Evolutionary conservation across 495 filamentous ascomycete species (phyloP).

Genomic region (Aspergillus kassunensis): DNA sequence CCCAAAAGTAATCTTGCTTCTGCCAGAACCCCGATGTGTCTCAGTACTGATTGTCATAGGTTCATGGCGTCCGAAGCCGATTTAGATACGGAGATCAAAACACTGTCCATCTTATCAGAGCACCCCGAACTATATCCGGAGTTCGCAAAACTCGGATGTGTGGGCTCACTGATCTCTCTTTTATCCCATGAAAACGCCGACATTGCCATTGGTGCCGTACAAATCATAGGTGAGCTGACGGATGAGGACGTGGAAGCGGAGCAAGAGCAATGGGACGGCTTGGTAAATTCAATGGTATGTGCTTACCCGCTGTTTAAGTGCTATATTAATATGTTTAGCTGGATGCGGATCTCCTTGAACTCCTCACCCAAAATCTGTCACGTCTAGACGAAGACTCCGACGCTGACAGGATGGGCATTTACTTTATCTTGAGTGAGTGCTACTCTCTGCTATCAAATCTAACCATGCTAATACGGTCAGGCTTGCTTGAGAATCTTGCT

Average conservation of each 20-base stretch:
- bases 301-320: too few species aligned
- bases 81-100: conserved; percentile 83
- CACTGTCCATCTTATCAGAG: conserved; percentile 82
- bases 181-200: conserved; percentile 96
- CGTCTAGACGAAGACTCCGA: conserved; percentile 78
- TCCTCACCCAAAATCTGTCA: conserved; percentile 80
- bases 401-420: conserved; percentile 76
- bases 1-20: conserved; percentile 65
- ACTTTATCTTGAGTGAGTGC: conserved; percentile 66
- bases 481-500: conserved; percentile 80
- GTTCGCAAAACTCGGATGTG: conserved; percentile 75
- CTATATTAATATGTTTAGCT: conserved; percentile 38
- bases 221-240: conserved; percentile 88
- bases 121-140: conserved; percentile 81
- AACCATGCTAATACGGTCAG: conserved; percentile 27
- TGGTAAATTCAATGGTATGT: conserved; percentile 74
- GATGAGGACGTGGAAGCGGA: conserved; percentile 90
- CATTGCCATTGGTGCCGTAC: conserved; percentile 87
- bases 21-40: neutral
- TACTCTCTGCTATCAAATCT: neutral
- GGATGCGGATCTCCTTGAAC: conserved; percentile 75
- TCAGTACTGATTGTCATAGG: conserved; percentile 27
- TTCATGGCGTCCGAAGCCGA: conserved; percentile 87
- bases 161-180: conserved; percentile 69
- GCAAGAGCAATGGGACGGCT: conserved; percentile 73